Conservation (phyloP, 2,329 filamentous ascomycete genomes). For the Pestalotiopsis sp. region DNA sequence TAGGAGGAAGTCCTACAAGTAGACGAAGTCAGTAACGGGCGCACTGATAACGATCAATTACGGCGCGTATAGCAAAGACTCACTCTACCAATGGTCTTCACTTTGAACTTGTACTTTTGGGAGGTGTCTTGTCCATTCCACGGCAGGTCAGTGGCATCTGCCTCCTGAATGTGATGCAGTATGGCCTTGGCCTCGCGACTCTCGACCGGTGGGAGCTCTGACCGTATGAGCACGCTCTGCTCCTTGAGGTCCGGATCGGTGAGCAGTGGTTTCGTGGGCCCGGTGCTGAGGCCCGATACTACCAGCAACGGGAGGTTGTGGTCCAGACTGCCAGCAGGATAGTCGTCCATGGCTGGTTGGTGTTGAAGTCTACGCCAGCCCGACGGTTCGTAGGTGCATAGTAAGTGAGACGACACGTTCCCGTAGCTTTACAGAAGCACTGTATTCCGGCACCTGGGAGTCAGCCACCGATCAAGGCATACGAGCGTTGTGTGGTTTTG, state of each 20-base stretch:
- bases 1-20: conserved; percentile 54
- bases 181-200: conserved; percentile 68
- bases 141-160: conserved; percentile 66
- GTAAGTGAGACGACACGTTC: neutral
- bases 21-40: neutral
- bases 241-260: conserved; percentile 56
- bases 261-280: conserved; percentile 43
- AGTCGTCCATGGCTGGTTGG: conserved; percentile 69
- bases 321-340: conserved; percentile 77
- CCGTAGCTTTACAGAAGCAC: neutral
- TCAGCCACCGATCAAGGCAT: neutral
- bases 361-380: neutral
- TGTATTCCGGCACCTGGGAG: neutral
- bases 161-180: conserved; percentile 65
- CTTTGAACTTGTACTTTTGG: conserved; percentile 63
- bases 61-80: conserved; percentile 30
- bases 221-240: conserved; percentile 65
- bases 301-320: conserved; percentile 87
- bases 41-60: neutral
- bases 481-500: neutral
- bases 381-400: neutral
- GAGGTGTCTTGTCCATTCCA: conserved; percentile 66
- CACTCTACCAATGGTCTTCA: conserved; percentile 82
- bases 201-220: conserved; percentile 70
- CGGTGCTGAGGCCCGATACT: conserved; percentile 71